These are phyloP conservation scores for Naganishia randhawae DNA, from an alignment of 768 basidiomycete species.

Conservation along the genomic window DNA sequence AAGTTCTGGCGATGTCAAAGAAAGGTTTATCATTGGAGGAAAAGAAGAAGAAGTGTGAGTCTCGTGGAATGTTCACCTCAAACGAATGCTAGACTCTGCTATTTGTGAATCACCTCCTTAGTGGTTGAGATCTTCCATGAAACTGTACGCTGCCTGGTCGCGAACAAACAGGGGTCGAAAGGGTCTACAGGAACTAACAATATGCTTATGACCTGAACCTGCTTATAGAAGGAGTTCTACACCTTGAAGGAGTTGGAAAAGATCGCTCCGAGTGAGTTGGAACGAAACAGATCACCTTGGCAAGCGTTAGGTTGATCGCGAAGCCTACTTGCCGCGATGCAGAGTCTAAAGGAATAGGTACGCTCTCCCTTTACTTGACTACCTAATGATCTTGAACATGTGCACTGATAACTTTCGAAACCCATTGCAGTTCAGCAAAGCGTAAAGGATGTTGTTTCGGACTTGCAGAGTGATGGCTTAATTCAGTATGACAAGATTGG, in stretches of 20 bases:
- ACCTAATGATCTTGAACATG: neutral
- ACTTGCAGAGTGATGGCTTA: conserved; percentile 77
- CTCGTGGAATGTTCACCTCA: neutral
- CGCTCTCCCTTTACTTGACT: conserved; percentile 27
- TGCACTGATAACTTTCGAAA: neutral
- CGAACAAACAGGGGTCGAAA: neutral
- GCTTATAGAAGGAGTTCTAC: conserved; percentile 71
- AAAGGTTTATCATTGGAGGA: conserved; percentile 83
- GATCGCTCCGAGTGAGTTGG: conserved; percentile 46
- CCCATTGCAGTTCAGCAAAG: conserved; percentile 68
- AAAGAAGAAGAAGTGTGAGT: conserved; percentile 67
- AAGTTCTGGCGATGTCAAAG: conserved; percentile 44
- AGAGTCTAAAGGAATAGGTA: conserved; percentile 88
- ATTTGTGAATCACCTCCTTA: conserved; percentile 16
- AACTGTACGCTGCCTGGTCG: conserved; percentile 55
- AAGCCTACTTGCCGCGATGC: conserved; percentile 56
- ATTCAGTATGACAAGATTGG: conserved; percentile 90
- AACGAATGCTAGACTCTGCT: neutral
- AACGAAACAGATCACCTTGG: neutral
- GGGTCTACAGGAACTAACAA: no score
- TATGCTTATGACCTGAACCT: neutral
- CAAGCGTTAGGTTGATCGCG: neutral
- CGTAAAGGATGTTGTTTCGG: conserved; percentile 85
- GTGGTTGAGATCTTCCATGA: conserved; percentile 91
- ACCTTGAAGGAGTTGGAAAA: conserved; percentile 92